Evolutionary conservation across 2,329 filamentous ascomycete genomes (phyloP).

Genomic region (Hymenoscyphus occultus): DNA sequence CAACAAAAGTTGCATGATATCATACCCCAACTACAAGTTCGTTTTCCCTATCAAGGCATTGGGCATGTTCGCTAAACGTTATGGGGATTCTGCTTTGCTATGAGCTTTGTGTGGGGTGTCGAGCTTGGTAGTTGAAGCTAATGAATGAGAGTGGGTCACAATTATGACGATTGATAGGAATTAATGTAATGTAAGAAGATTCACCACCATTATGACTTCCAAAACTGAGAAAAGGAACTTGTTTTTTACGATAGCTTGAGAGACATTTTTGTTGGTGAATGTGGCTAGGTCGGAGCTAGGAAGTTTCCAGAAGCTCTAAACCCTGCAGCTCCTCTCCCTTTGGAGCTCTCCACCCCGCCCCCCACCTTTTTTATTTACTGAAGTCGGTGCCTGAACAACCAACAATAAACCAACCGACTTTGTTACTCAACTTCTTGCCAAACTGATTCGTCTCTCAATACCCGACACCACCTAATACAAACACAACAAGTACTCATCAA

Average conservation of each 20-base stretch:
- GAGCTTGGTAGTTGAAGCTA: too few species aligned
- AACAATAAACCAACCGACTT: background rate
- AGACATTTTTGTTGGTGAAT: too few species aligned
- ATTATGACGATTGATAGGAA: background rate
- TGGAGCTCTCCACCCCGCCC: background rate
- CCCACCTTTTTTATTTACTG: background rate
- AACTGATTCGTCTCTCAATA: background rate
- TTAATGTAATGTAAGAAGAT: background rate
- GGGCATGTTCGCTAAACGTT: constrained; percentile 62
- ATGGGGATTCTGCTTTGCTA: constrained; percentile 29
- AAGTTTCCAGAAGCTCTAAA: background rate
- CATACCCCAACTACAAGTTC: constrained; percentile 98
- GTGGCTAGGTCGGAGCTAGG: background rate
- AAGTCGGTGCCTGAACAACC: background rate
- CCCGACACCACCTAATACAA: too few species aligned
- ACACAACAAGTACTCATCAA: background rate
- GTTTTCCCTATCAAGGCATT: constrained; percentile 91
- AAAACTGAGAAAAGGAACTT: too few species aligned
- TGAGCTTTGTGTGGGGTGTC: constrained; percentile 7
- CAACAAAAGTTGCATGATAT: constrained; percentile 99
- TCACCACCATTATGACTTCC: background rate
- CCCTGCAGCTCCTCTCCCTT: background rate
- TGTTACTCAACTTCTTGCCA: background rate
- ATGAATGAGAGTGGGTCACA: too few species aligned
- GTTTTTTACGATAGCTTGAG: too few species aligned